Evolutionary conservation across 805 yeast genomes (phyloP).

Genomic region (Barnettozyma pratensis): DNA sequence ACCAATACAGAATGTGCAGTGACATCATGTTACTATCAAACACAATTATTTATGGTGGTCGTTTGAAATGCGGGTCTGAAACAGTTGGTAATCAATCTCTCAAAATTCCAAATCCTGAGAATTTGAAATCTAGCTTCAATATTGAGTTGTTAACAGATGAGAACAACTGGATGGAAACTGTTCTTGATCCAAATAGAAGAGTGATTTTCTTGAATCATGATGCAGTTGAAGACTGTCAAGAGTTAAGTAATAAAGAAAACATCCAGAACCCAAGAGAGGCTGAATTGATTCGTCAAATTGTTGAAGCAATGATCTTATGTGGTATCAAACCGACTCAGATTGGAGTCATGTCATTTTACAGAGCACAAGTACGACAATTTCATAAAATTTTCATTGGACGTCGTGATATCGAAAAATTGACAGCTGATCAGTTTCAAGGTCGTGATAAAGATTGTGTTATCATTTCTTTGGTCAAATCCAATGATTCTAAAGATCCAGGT

Average conservation of each 20-base stretch:
- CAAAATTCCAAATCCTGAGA: slow-evolving; percentile 36
- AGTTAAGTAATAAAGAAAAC: slow-evolving; percentile 55
- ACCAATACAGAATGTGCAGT: slow-evolving; percentile 88
- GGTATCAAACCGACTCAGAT: slow-evolving; percentile 59
- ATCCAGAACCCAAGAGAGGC: slow-evolving; percentile 74
- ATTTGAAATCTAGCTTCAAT: slow-evolving; percentile 5
- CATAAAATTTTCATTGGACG: slow-evolving; percentile 25
- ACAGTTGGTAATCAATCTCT: slow-evolving; percentile 57
- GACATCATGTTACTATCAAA: slow-evolving; percentile 86
- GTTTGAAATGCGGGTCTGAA: slow-evolving; percentile 69
- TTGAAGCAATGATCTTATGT: slow-evolving; percentile 47
- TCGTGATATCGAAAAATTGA: slow-evolving; percentile 64
- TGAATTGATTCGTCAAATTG: slow-evolving; percentile 53
- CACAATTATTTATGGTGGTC: slow-evolving; percentile 67
- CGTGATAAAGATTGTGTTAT: slow-evolving; percentile 90
- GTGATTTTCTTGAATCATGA: slow-evolving; percentile 86
- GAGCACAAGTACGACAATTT: slow-evolving; percentile 67
- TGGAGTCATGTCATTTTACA: slow-evolving; percentile 87
- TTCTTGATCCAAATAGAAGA: slow-evolving; percentile 48
- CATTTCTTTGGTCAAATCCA: slow-evolving; percentile 84
- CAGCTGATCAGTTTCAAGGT: slow-evolving; percentile 96
- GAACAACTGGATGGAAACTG: slow-evolving; percentile 49
- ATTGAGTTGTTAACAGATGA: background rate
- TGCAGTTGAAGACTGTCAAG: slow-evolving; percentile 46
- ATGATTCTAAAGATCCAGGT: slow-evolving; percentile 61